Evolutionary conservation across 1,139 yeast genomes (phyloP).

Genomic region (Suhomyces guaymorum): DNA sequence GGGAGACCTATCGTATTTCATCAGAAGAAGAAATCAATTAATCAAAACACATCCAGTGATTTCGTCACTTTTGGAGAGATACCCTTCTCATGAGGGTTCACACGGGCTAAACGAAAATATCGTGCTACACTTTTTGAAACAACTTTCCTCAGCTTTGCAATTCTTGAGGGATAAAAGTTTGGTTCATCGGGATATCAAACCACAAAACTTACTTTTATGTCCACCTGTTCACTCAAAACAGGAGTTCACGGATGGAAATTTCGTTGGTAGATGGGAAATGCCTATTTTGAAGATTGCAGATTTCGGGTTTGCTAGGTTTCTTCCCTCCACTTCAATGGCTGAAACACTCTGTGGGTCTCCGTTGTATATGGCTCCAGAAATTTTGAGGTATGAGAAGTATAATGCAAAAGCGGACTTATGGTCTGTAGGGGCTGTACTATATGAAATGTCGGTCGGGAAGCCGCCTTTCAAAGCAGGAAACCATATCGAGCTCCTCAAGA

Average conservation of each 20-base stretch:
- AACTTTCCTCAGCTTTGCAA: constrained; percentile 78
- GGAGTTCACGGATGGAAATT: constrained; percentile 58
- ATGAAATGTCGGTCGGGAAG: constrained; percentile 91
- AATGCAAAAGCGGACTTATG: constrained; percentile 96
- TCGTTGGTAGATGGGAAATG: constrained; percentile 80
- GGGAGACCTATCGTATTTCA: constrained; percentile 89
- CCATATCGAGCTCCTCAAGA: constrained; percentile 83
- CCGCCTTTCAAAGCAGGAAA: constrained; percentile 95
- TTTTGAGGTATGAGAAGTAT: constrained; percentile 87
- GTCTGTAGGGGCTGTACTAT: constrained; percentile 96
- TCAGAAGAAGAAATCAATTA: constrained; percentile 72
- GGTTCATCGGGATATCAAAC: constrained; percentile 93
- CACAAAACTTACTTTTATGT: constrained; percentile 82
- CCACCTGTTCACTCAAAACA: constrained; percentile 67
- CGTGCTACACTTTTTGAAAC: constrained; percentile 83
- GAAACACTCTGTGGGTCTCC: constrained; percentile 98
- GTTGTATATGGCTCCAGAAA: constrained; percentile 97
- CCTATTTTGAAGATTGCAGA: constrained; percentile 94
- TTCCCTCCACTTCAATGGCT: constrained; percentile 91
- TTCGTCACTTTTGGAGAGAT: constrained; percentile 70
- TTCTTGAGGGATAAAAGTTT: constrained; percentile 80
- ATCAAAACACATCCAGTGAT: constrained; percentile 77
- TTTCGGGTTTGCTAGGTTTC: constrained; percentile 93
- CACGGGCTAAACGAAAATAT: constrained; percentile 79
- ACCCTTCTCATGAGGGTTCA: constrained; percentile 77